Conservation (phyloP, 164 flowering plant species). For the Vitis rotundifolia region DNA sequence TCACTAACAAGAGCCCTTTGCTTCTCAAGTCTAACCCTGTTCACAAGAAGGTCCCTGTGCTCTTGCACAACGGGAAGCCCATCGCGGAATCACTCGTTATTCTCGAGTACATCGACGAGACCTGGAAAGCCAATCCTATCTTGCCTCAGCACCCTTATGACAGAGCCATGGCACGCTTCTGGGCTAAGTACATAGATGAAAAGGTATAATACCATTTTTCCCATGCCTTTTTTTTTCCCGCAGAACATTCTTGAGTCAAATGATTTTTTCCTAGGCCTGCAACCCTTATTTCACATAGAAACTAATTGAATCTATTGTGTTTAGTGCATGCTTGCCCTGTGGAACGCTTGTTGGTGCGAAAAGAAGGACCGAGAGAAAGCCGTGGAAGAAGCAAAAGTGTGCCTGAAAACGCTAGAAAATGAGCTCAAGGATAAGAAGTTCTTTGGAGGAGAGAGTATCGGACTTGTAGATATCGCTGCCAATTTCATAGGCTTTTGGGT, state of each 20-base stretch:
- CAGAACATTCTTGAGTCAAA: too few species aligned
- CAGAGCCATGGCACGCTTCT: conserved; percentile 36
- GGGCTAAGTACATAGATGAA: conserved; percentile 36
- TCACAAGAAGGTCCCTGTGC: conserved; percentile 40
- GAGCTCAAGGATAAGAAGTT: conserved; percentile 40
- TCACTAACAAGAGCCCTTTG: conserved; percentile 31
- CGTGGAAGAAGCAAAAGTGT: conserved; percentile 30
- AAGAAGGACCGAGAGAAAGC: conserved; percentile 28
- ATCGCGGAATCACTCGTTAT: conserved; percentile 31
- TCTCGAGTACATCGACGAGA: conserved; percentile 39
- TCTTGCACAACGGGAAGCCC: conserved; percentile 40
- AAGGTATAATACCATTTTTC: conserved; percentile 14
- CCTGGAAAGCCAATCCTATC: conserved; percentile 27
- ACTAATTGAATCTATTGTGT: neutral
- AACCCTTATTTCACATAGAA: too few species aligned
- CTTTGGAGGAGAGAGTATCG: conserved; percentile 52
- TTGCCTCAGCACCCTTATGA: conserved; percentile 34
- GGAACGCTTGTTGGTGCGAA: conserved; percentile 15
- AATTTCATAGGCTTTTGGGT: conserved; percentile 31
- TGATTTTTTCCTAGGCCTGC: too few species aligned
- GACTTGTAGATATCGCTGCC: conserved; percentile 41
- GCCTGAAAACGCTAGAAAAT: conserved; percentile 31
- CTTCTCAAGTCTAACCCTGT: conserved; percentile 39
- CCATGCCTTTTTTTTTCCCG: neutral
- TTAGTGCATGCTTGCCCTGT: conserved; percentile 23